Percentiles rank a stretch among this genome's conserved stretches.
phyloP scores from a whole-genome alignment of 2,329 filamentous ascomycete species.

The Epicoccum nigrum region DNA sequence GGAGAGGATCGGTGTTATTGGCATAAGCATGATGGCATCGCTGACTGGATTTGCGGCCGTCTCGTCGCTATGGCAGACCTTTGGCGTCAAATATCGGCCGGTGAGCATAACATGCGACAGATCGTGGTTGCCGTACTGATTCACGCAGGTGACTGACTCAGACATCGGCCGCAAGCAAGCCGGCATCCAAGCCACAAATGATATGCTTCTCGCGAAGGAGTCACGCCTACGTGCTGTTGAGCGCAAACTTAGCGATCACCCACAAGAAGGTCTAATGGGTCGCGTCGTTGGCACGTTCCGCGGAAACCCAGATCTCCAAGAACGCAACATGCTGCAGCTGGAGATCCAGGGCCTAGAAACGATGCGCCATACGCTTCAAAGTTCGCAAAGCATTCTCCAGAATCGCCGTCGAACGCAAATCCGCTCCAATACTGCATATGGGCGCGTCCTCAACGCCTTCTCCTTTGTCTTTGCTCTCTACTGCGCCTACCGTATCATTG shows the following conservation, averaged over 20 bases:
- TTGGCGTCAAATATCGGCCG: slow-evolving; percentile 68
- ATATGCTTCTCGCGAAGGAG: slow-evolving; percentile 78
- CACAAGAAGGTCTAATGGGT: slow-evolving; percentile 67
- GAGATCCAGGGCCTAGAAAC: slow-evolving; percentile 81
- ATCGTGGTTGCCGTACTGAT: slow-evolving; percentile 18
- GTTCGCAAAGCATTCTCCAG: slow-evolving; percentile 68
- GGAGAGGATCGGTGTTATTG: slow-evolving; percentile 78
- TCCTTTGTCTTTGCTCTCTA: slow-evolving; percentile 77
- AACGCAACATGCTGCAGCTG: slow-evolving; percentile 64
- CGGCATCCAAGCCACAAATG: slow-evolving; percentile 76
- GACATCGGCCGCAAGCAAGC: slow-evolving; percentile 79
- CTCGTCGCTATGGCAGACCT: slow-evolving; percentile 83
- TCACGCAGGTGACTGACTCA: slow-evolving; percentile 64
- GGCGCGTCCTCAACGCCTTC: slow-evolving; percentile 67
- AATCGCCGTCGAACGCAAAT: slow-evolving; percentile 67
- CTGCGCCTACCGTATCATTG: slow-evolving; percentile 81
- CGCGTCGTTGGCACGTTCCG: slow-evolving; percentile 76
- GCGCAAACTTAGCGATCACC: slow-evolving; percentile 62
- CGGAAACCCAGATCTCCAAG: slow-evolving; percentile 63
- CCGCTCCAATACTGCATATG: slow-evolving; percentile 70
- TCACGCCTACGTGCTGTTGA: slow-evolving; percentile 74
- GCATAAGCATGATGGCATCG: slow-evolving; percentile 83
- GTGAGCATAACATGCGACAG: slow-evolving; percentile 40
- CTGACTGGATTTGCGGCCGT: slow-evolving; percentile 91
- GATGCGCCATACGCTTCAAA: slow-evolving; percentile 75